These are phyloP conservation scores for Canariomyces notabilis DNA, from an alignment of 2,329 filamentous ascomycete species.

Conservation along the genomic window DNA sequence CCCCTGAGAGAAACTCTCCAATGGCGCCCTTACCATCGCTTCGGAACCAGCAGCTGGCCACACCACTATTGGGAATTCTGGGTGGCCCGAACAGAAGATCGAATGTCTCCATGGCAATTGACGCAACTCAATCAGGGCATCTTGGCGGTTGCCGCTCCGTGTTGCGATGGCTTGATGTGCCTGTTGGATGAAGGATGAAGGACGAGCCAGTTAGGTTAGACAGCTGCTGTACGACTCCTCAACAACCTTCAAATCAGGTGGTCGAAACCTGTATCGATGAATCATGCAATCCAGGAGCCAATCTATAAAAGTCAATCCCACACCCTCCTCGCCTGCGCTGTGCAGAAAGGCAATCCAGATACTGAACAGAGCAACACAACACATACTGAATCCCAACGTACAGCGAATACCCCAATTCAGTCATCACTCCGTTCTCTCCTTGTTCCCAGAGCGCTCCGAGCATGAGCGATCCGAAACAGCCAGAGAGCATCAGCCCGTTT, in stretches of 20 bases:
- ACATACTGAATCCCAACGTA: background rate
- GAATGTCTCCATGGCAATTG: too few relatives aligned
- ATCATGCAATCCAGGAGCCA: too few relatives aligned
- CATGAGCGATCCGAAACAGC: constrained; percentile 23
- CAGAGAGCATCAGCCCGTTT: constrained; percentile 58
- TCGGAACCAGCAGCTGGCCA: background rate
- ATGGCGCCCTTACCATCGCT: background rate
- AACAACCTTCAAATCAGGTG: too few relatives aligned
- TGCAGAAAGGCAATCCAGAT: too few relatives aligned
- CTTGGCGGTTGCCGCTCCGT: background rate
- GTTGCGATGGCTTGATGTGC: background rate
- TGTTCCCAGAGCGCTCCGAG: constrained; percentile 7
- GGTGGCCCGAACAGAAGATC: background rate
- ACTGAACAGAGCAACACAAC: too few relatives aligned
- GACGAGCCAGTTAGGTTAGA: too few relatives aligned
- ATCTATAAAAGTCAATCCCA: constrained; percentile 1
- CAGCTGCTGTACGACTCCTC: too few relatives aligned
- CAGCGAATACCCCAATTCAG: background rate
- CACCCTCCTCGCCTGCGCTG: too few relatives aligned
- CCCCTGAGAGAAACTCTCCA: background rate
- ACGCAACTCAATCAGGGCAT: too few relatives aligned
- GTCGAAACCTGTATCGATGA: background rate
- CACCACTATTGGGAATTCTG: background rate
- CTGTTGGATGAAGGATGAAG: too few relatives aligned
- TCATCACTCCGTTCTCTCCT: background rate